Conservation (phyloP, 163 green algal species). For the Scenedesmus sp. region DNA sequence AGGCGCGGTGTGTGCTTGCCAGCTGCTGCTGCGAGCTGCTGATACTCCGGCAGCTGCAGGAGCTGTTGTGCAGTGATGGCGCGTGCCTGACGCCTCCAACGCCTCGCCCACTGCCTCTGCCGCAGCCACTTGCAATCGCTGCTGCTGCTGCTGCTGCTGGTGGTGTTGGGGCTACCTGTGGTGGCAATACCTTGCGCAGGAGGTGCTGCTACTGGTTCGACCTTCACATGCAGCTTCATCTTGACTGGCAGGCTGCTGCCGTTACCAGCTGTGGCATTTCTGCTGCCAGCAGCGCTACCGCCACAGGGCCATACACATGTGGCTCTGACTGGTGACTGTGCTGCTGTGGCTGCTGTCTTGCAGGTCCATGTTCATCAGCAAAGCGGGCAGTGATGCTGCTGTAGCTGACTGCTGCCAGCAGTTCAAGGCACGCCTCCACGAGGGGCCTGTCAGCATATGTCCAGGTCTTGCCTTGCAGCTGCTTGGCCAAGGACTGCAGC, state of each 20-base stretch:
- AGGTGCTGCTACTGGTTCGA: too few relatives aligned
- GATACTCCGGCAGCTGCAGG: background rate
- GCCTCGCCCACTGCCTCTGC: background rate
- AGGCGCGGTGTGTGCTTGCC: too few relatives aligned
- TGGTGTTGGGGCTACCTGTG: background rate
- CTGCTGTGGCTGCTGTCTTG: too few relatives aligned
- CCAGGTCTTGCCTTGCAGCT: background rate
- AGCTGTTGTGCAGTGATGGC: conserved; percentile 3
- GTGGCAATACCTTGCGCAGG: too few relatives aligned
- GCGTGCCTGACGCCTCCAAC: background rate
- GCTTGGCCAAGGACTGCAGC: background rate
- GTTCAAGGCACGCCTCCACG: background rate
- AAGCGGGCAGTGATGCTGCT: background rate
- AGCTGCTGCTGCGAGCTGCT: background rate
- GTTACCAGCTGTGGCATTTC: too few relatives aligned
- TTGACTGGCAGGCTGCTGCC: too few relatives aligned
- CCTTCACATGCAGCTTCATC: too few relatives aligned
- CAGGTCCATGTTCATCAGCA: background rate
- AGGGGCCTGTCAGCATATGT: background rate
- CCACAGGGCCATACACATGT: too few relatives aligned
- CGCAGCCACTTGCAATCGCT: background rate
- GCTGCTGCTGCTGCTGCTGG: conserved; percentile 21
- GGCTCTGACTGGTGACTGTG: too few relatives aligned
- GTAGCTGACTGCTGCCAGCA: background rate
- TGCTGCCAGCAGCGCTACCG: too few relatives aligned